Evolutionary conservation across 192 early-diverging fungal genomes (phyloP).

Genomic region (Funneliformis geosporum): DNA sequence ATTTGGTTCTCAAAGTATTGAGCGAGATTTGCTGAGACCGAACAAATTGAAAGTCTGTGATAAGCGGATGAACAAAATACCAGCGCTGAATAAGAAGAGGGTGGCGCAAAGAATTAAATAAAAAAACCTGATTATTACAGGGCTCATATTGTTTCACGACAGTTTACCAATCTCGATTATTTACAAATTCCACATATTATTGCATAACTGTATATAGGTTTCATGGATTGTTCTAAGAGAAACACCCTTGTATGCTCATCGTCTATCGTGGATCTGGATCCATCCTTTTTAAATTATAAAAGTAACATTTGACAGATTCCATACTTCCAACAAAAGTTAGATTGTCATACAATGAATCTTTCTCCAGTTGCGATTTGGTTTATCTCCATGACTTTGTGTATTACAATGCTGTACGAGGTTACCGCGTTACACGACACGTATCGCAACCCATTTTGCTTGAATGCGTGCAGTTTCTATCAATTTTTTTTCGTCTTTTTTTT

Average conservation of each 20-base stretch:
- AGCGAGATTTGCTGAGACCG: not conserved
- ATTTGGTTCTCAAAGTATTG: not conserved
- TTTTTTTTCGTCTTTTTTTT: not conserved
- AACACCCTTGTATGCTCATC: not conserved
- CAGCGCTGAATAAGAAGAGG: not conserved
- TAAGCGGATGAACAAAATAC: not conserved
- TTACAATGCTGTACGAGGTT: not conserved
- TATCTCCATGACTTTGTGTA: not conserved
- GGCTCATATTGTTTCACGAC: not conserved
- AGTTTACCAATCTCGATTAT: not conserved
- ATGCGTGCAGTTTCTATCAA: not conserved
- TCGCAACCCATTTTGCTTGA: not conserved
- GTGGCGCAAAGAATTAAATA: not conserved
- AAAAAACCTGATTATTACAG: not conserved
- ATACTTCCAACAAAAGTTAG: not conserved
- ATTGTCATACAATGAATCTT: not conserved
- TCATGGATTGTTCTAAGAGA: not conserved
- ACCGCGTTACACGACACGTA: not conserved
- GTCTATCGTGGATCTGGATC: not conserved
- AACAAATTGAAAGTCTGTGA: not conserved
- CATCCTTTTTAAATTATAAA: not conserved
- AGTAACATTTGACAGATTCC: not conserved
- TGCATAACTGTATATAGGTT: not conserved
- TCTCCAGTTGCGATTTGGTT: not conserved
- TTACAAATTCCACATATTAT: not conserved